phyloP scores from a whole-genome alignment of 768 basidiomycete species.

The Suillus variegatus region DNA sequence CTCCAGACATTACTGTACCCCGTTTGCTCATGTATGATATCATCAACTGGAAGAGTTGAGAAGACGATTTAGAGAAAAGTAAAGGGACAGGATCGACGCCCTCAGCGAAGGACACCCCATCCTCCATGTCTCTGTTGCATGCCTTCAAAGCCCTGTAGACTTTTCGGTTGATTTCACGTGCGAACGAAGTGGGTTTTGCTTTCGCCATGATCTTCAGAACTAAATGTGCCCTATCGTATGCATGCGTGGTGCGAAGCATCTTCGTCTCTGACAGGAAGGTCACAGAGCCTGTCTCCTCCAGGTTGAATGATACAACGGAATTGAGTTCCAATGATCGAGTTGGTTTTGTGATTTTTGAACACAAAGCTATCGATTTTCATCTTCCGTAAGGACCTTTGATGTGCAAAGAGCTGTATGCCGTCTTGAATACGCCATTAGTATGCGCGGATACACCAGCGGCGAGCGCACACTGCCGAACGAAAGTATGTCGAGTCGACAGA shows the following conservation, averaged over 20 bases:
- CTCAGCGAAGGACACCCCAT: not conserved
- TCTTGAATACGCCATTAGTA: too few species aligned
- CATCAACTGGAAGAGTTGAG: constrained; percentile 25
- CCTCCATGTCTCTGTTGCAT: not conserved
- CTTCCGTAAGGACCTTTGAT: too few species aligned
- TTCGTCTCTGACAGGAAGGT: constrained; percentile 9
- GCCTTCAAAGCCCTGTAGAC: not conserved
- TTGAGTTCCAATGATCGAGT: constrained; percentile 5
- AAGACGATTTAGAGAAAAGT: constrained; percentile 1
- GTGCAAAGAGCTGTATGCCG: too few species aligned
- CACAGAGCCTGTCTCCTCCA: not conserved
- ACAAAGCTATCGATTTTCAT: too few species aligned
- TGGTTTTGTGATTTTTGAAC: constrained; percentile 27
- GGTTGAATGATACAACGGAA: constrained; percentile 5
- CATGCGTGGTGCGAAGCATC: constrained; percentile 10
- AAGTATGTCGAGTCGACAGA: too few species aligned
- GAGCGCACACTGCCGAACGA: too few species aligned
- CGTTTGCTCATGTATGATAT: constrained; percentile 20
- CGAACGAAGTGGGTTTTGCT: not conserved
- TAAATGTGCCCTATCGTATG: not conserved
- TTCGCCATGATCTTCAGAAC: not conserved
- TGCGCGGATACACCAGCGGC: too few species aligned
- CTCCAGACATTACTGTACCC: not conserved
- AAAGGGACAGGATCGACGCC: not conserved
- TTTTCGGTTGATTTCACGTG: not conserved